Evolutionary conservation across 345 rosid species (phyloP), one percentile per base, ranked within the genome.

Genomic region (Ceriops zippeliana): DNA sequence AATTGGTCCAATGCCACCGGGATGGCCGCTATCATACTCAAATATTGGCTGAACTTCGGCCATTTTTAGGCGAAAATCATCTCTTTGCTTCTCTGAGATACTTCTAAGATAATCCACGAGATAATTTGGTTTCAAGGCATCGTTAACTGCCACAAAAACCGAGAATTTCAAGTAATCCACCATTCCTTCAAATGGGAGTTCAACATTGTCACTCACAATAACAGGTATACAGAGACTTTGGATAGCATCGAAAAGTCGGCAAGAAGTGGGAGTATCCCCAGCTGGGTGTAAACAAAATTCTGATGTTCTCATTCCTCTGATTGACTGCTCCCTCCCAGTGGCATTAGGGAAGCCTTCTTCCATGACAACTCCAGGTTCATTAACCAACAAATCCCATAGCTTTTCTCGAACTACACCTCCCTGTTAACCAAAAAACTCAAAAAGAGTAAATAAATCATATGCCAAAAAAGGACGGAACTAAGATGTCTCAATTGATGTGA

Each of bases 261-360:
- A 95, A 67, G 96, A 95, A 61, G 98, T 91, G 22, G 99, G 97
- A 21, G 99, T 91, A 67, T 91, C 99, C 61, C 99, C 99, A 0
- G 97, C 96, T 6, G 98, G 99, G 76, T 95, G 99, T 77, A 95
- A 82, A 73, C 99, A 95, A 81, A 91, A 95, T 66, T 91, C 93
- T 16, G 96, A 90, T 30, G 86, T 80, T 73, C 97, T 86, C 98
- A 91, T 95, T 70, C 98, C 97, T 80, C 70, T 80, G 24, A 91
- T 90, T 11, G 99, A 91, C 69, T 88, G 90, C 79, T 88, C 93
- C 56, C 82, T 86, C n/a, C 97, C 99, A 0, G 96, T 95, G 62
- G 92, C 96, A 78, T 88, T 91, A 11, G 99, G 97, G 67, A 95
- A 95, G 66, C 99, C 99, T 87, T 95, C 99, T 84, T 95, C 97